These are phyloP conservation scores for Aspergillus biplanus DNA, from an alignment of 495 filamentous ascomycete genomes.

Conservation along the genomic window DNA sequence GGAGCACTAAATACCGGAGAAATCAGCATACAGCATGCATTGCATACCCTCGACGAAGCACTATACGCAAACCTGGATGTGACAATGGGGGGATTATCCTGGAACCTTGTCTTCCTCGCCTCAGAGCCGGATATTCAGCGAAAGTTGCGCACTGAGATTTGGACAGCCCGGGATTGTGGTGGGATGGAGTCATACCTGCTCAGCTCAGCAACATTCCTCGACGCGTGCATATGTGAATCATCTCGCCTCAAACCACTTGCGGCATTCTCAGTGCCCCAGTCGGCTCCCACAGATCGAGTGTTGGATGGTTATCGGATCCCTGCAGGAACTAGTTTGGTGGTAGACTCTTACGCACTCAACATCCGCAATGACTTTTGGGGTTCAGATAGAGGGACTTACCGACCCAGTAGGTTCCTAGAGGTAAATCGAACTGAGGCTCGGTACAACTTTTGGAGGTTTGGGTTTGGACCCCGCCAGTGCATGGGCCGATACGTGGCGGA, in stretches of 20 bases:
- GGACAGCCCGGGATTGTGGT: neutral
- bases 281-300: slow-evolving; percentile 33
- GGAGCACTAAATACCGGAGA: slow-evolving; percentile 17
- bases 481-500: slow-evolving; percentile 34
- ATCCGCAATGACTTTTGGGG: slow-evolving; percentile 42
- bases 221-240: slow-evolving; percentile 37
- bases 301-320: slow-evolving; percentile 32
- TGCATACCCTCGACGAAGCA: slow-evolving; percentile 48
- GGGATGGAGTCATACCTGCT: slow-evolving; percentile 24
- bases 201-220: slow-evolving; percentile 28
- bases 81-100: slow-evolving; percentile 40
- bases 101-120: slow-evolving; percentile 45
- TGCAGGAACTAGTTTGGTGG: slow-evolving; percentile 36
- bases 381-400: slow-evolving; percentile 23
- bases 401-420: slow-evolving; percentile 30
- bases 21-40: slow-evolving; percentile 30
- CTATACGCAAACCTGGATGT: slow-evolving; percentile 54
- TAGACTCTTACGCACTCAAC: slow-evolving; percentile 46
- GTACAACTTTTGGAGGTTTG: slow-evolving; percentile 38
- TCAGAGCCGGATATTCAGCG: slow-evolving; percentile 31
- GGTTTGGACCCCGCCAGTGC: slow-evolving; percentile 39
- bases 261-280: slow-evolving; percentile 41
- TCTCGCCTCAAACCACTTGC: slow-evolving; percentile 39
- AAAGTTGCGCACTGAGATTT: slow-evolving; percentile 30
- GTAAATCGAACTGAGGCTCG: slow-evolving; percentile 18